A percentile compares a stretch with the other conserved stretches of the same genome.
phyloP scores from a whole-genome alignment of 352 stramenopile genomes.

The Phytophthora brassicae region DNA sequence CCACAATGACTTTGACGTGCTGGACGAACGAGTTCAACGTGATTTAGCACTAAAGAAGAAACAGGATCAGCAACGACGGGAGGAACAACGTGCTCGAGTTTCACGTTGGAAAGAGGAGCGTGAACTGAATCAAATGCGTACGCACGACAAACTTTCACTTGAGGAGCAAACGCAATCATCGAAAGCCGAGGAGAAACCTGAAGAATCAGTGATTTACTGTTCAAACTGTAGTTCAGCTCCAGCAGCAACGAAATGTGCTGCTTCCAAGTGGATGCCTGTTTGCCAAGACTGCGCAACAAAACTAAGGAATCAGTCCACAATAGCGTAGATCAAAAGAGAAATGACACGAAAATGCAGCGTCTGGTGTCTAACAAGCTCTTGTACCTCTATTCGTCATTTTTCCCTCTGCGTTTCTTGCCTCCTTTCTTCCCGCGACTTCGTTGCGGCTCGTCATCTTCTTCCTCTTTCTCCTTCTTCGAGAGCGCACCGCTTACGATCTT shows the following conservation, averaged over 20 bases:
- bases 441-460: slow-evolving; percentile 34
- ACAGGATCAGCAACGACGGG: slow-evolving; percentile 51
- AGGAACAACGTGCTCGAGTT: slow-evolving; percentile 64
- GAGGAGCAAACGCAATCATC: slow-evolving; percentile 6
- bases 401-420: slow-evolving; percentile 28
- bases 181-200: slow-evolving; percentile 13
- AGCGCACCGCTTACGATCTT: slow-evolving; percentile 54
- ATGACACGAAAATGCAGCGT: background rate
- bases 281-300: slow-evolving; percentile 53
- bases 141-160: slow-evolving; percentile 47
- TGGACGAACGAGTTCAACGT: slow-evolving; percentile 48
- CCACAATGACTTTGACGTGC: slow-evolving; percentile 45
- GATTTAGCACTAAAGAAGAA: slow-evolving; percentile 63
- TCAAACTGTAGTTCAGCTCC: slow-evolving; percentile 53
- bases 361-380: slow-evolving; percentile 1
- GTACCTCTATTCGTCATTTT: slow-evolving; percentile 16
- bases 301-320: slow-evolving; percentile 41
- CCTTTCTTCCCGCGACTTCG: slow-evolving; percentile 41
- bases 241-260: slow-evolving; percentile 75
- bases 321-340: slow-evolving; percentile 4
- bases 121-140: slow-evolving; percentile 60
- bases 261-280: slow-evolving; percentile 87
- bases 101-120: slow-evolving; percentile 75
- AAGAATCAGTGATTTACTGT: slow-evolving; percentile 61
- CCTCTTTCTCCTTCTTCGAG: slow-evolving; percentile 43